A percentile compares a stretch with the other conserved stretches of the same genome.
Evolutionary conservation across 2,329 filamentous ascomycete genomes (phyloP).

Genomic region (Leptographium lundbergii): DNA sequence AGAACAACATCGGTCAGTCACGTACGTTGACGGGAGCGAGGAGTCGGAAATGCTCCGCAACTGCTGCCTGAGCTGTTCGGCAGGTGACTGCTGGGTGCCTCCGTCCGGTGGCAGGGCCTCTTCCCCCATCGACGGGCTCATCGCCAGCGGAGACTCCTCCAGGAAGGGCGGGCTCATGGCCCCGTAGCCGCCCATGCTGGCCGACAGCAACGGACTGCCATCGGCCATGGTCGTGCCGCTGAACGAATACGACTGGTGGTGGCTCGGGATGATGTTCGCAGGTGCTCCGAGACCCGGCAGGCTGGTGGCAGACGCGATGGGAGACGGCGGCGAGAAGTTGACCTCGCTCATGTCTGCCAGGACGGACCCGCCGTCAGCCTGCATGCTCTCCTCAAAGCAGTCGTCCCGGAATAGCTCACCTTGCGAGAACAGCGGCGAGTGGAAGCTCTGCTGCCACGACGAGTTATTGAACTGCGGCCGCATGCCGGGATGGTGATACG

Average conservation of each 20-base stretch:
- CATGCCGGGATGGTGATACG: constrained; percentile 12
- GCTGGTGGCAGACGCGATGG: constrained; percentile 8
- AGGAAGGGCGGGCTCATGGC: constrained; percentile 12
- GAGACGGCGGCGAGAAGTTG: constrained; percentile 14
- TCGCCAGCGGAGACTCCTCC: constrained; percentile 11
- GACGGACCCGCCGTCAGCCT: background rate
- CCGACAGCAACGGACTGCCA: constrained; percentile 1
- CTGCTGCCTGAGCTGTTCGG: constrained; percentile 15
- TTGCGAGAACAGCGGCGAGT: constrained; percentile 10
- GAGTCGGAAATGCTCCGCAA: constrained; percentile 16
- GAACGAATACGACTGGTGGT: constrained; percentile 9
- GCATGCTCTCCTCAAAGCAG: background rate
- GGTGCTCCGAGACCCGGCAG: constrained; percentile 8
- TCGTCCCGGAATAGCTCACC: constrained; percentile 1
- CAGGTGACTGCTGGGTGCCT: constrained; percentile 12
- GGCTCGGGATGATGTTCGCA: constrained; percentile 9
- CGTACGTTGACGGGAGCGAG: constrained; percentile 14
- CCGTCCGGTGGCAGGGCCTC: constrained; percentile 2
- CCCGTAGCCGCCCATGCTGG: constrained; percentile 1
- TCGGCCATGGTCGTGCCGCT: constrained; percentile 2
- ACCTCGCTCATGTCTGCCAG: constrained; percentile 9
- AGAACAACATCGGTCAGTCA: background rate
- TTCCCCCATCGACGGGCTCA: constrained; percentile 9
- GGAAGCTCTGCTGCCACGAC: constrained; percentile 13
- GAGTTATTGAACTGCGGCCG: constrained; percentile 12